A percentile compares a stretch with the other conserved stretches of the same genome.
These are phyloP conservation scores for Saccharum spontaneum DNA, from an alignment of 176 grass and related monocot species.

Conservation along the genomic window DNA sequence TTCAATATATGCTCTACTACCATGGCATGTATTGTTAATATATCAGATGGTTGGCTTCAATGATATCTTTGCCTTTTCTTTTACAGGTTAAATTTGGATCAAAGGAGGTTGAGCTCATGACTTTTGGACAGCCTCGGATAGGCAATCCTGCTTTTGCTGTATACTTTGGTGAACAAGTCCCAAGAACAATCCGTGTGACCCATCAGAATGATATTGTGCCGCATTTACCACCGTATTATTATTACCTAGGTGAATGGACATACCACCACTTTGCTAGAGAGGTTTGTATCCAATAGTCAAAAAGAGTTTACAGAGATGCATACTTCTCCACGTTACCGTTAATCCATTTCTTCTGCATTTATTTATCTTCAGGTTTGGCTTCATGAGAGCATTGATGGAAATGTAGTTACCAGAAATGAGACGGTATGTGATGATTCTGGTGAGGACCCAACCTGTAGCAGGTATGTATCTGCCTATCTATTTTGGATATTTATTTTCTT, in stretches of 20 bases:
- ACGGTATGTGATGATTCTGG: slow-evolving; percentile 75
- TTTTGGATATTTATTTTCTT: slow-evolving; percentile 7
- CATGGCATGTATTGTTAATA: neutral
- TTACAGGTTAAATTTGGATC: slow-evolving; percentile 68
- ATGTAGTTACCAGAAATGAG: slow-evolving; percentile 44
- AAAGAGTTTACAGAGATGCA: neutral
- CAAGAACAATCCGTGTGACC: slow-evolving; percentile 73
- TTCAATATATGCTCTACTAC: neutral
- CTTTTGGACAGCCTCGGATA: slow-evolving; percentile 91
- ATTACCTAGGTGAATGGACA: slow-evolving; percentile 66
- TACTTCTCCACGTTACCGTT: neutral
- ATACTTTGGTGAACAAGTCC: slow-evolving; percentile 66
- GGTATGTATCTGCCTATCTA: slow-evolving; percentile 39
- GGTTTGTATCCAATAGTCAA: slow-evolving; percentile 31
- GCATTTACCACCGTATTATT: slow-evolving; percentile 86
- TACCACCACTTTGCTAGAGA: slow-evolving; percentile 92
- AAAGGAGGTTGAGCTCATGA: slow-evolving; percentile 61
- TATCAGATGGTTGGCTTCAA: slow-evolving; percentile 12
- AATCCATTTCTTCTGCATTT: slow-evolving; percentile 22
- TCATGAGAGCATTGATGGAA: slow-evolving; percentile 50
- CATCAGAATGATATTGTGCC: slow-evolving; percentile 91
- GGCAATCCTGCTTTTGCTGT: slow-evolving; percentile 85
- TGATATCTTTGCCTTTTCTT: slow-evolving; percentile 13
- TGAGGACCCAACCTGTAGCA: slow-evolving; percentile 90
- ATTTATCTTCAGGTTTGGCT: slow-evolving; percentile 69